phyloP scores from a whole-genome alignment of 73 alveolate species.

The Breviolum minutum region DNA sequence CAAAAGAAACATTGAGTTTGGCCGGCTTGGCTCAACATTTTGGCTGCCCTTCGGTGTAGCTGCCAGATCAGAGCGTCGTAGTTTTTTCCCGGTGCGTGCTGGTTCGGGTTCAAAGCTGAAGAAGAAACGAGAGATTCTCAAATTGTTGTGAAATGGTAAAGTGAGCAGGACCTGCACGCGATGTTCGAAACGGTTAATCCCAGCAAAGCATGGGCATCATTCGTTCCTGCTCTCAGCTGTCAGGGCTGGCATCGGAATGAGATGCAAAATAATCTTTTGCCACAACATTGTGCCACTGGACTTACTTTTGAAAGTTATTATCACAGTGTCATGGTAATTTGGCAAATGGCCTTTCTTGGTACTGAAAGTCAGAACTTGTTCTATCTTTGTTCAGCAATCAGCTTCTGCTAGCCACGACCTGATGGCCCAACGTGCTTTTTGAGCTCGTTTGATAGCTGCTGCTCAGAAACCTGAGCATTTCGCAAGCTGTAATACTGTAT shows the following conservation, averaged over 20 bases:
- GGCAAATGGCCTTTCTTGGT: not conserved
- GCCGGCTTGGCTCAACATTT: not conserved
- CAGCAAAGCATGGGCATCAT: not conserved
- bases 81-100: conserved; percentile 10
- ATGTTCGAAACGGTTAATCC: not conserved
- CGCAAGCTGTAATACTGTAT: not conserved
- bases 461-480: conserved; percentile 35
- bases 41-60: not conserved
- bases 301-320: not conserved
- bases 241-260: no score
- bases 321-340: not conserved
- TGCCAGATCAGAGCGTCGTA: conserved; percentile 5
- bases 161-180: not conserved
- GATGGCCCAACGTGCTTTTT: not conserved
- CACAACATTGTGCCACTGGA: no score
- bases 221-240: not conserved
- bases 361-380: not conserved
- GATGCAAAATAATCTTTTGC: no score
- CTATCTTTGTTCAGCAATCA: no score
- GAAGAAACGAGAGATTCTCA: no score
- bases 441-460: conserved; percentile 9
- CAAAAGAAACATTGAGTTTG: conserved; percentile 1
- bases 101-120: not conserved
- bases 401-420: no score
- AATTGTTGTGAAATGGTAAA: no score